Evolutionary conservation across 306 rosid species (phyloP), one percentile per base, ranked within the genome.

Genomic region (Rosa lucieae): DNA sequence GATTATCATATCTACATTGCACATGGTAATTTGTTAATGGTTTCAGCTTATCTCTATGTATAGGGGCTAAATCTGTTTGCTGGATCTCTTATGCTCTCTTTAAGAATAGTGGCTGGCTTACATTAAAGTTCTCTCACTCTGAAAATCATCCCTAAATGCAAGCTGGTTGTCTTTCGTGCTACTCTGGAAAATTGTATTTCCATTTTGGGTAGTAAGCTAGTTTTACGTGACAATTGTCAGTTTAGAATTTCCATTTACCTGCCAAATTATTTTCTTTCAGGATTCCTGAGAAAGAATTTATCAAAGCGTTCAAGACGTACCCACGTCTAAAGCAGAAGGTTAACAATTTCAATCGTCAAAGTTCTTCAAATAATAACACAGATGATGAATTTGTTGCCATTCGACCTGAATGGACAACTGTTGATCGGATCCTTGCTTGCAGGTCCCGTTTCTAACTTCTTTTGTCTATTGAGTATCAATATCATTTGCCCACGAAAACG

Each of bases 321-420:
- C 98, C 99, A 74, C 99, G 99, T 77, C 78, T 96, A 72, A 90
- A 46, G 89, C 90, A 93, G 56, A 96, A 91, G 84, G 87, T 96
- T 70, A 93, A 81, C 78, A 91, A 93, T 83, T 96, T 93, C 85
- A 87, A 96, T 71, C 95, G 92, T 81, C 98, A 93, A 86, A 88
- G 86, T 91, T 87, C 86, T 53, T 86, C 91, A 0, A 59, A 71
- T 79, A 93, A 90, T 81, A 91, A 89, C 67, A 80, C 92, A 39
- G 99, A 93, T 26, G 99, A 96, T n/a, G 99, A 96, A 39, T 96
- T 84, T 77, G 96, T 91, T 72, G 97, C 99, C 56, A 85, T 96
- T 83, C 92, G 99, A 81, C 96, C 98, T 5, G 99, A 96, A 79
- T 96, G 99, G 99, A 96, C 99, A 66, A 91, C 96, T 39, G 98